Conservation (phyloP, 2,329 filamentous ascomycete genomes). For the Exophiala calicioides region DNA sequence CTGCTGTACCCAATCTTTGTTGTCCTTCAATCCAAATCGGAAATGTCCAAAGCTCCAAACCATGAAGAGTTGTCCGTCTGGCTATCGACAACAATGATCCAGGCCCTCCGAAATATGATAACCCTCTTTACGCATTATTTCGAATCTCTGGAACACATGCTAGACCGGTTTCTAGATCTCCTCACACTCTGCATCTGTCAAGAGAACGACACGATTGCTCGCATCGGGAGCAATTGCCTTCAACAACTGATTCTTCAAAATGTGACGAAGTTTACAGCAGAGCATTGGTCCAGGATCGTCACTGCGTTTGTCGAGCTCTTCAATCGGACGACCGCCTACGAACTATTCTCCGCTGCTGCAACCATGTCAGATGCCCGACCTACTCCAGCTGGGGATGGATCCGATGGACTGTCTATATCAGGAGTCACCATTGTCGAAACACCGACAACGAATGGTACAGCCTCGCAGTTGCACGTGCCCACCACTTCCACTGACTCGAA, state of each 20-base stretch:
- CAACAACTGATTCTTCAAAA: constrained; percentile 97
- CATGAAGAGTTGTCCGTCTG: constrained; percentile 97
- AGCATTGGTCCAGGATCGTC: constrained; percentile 93
- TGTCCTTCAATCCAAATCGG: constrained; percentile 91
- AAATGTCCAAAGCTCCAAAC: constrained; percentile 92
- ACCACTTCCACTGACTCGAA: constrained; percentile 25
- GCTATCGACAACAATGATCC: constrained; percentile 99
- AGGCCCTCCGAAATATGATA: constrained; percentile 97
- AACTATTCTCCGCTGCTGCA: constrained; percentile 84
- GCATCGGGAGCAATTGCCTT: constrained; percentile 96
- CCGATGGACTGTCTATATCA: constrained; percentile 32
- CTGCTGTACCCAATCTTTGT: constrained; percentile 98
- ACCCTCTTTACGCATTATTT: constrained; percentile 99
- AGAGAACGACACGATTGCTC: constrained; percentile 96
- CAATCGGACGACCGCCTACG: constrained; percentile 88
- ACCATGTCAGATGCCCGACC: constrained; percentile 43
- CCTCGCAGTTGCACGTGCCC: constrained; percentile 7
- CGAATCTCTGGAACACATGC: constrained; percentile 92
- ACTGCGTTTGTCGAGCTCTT: constrained; percentile 95
- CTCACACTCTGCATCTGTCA: constrained; percentile 96
- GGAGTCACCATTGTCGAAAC: constrained; percentile 32
- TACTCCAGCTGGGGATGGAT: constrained; percentile 22
- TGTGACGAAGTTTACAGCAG: constrained; percentile 81
- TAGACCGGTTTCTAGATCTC: constrained; percentile 93
- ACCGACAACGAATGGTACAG: constrained; percentile 34